A percentile compares a stretch with the other conserved stretches of the same genome.
Evolutionary conservation across 2,329 filamentous ascomycete genomes (phyloP).

Genomic region (Fusarium proliferatum): DNA sequence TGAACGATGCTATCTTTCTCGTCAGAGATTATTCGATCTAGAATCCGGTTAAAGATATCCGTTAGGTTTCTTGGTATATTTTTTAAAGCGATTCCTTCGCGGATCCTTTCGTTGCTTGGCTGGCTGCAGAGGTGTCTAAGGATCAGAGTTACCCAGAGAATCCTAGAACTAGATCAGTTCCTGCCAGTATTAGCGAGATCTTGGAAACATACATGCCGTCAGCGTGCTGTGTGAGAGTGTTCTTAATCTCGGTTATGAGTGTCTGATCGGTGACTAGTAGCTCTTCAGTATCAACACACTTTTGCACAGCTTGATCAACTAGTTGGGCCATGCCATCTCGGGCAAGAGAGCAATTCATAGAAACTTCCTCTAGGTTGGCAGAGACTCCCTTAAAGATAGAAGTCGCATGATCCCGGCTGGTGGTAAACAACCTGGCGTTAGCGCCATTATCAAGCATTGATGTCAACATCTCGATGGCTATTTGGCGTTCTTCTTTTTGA

Average conservation of each 20-base stretch:
- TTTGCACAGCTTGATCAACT: neutral
- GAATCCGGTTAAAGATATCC: fast-evolving
- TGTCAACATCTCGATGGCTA: fast-evolving
- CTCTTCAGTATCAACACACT: neutral
- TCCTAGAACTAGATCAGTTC: fast-evolving
- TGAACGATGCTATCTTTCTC: fast-evolving
- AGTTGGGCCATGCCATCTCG: fast-evolving
- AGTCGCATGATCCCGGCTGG: neutral
- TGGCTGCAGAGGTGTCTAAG: neutral
- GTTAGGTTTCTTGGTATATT: neutral
- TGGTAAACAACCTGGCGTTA: fast-evolving
- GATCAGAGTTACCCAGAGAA: neutral
- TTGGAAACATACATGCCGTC: neutral
- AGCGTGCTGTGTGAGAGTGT: fast-evolving
- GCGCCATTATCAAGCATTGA: fast-evolving
- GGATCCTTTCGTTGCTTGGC: neutral
- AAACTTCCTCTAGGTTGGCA: fast-evolving
- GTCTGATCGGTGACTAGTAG: neutral
- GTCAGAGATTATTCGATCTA: fast-evolving
- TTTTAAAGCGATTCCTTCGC: fast-evolving
- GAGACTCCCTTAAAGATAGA: fast-evolving
- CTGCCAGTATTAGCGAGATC: neutral
- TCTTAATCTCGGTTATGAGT: fast-evolving
- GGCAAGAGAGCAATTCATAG: neutral
- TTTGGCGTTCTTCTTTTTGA: fast-evolving